These are phyloP conservation scores for Stereocaulon alpinum DNA, from an alignment of 495 filamentous ascomycete species.

Conservation along the genomic window DNA sequence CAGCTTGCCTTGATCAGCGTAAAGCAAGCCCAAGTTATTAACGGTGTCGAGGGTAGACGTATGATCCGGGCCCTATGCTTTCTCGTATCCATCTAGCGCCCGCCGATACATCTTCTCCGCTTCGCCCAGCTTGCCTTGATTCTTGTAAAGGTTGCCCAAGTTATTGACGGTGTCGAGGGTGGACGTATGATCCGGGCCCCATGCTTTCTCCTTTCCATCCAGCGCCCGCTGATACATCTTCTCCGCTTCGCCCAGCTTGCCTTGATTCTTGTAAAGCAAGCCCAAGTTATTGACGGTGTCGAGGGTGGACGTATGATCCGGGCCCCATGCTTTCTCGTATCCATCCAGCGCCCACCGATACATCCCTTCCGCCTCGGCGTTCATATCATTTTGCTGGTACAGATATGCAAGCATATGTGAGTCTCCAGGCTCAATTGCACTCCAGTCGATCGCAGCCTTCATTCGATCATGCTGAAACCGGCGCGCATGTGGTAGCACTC, in stretches of 20 bases:
- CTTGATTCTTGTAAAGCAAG: slow-evolving; percentile 19
- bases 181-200: slow-evolving; percentile 29
- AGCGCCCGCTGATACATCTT: slow-evolving; percentile 20
- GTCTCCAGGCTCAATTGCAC: background rate
- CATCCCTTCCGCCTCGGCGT: slow-evolving; percentile 15
- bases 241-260: slow-evolving; percentile 19
- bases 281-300: slow-evolving; percentile 8
- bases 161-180: slow-evolving; percentile 30
- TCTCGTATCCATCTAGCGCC: slow-evolving; percentile 22
- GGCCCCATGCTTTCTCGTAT: slow-evolving; percentile 28
- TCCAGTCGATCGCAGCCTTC: slow-evolving; percentile 7
- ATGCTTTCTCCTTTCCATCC: slow-evolving; percentile 27
- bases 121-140: slow-evolving; percentile 21
- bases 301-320: slow-evolving; percentile 32
- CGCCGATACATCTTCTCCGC: slow-evolving; percentile 20
- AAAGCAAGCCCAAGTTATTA: too few relatives aligned
- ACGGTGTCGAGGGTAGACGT: too few relatives aligned
- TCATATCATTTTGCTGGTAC: slow-evolving; percentile 2
- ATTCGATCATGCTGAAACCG: slow-evolving; percentile 3
- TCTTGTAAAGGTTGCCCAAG: slow-evolving; percentile 18
- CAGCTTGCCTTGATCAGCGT: too few relatives aligned
- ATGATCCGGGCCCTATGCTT: slow-evolving; percentile 10
- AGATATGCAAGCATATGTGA: background rate
- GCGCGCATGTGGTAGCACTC: slow-evolving; percentile 8
- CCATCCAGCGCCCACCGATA: slow-evolving; percentile 28